Percentiles rank a stretch among this genome's conserved stretches.
These are phyloP conservation scores for Sarcodon sp. DNA, from an alignment of 768 basidiomycete genomes.

Conservation along the genomic window DNA sequence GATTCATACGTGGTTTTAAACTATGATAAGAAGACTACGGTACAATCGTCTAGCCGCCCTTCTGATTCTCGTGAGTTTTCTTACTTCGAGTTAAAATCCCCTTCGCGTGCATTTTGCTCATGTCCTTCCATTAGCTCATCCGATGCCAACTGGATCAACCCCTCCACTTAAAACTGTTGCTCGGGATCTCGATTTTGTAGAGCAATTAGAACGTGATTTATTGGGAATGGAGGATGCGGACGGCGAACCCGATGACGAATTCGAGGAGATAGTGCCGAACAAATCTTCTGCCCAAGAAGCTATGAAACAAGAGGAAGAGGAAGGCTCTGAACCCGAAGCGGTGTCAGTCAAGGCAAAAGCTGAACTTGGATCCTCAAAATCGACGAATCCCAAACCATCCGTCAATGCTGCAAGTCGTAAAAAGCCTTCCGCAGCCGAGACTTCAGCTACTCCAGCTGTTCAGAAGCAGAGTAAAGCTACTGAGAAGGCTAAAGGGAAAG, in stretches of 20 bases:
- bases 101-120: conserved; percentile 6
- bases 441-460: conserved; percentile 1
- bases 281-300: neutral
- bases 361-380: no score
- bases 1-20: conserved; percentile 49
- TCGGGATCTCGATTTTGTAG: neutral
- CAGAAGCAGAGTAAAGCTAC: conserved; percentile 8
- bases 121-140: neutral
- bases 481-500: conserved; percentile 15
- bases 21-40: conserved; percentile 31
- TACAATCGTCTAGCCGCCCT: conserved; percentile 12
- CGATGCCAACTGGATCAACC: conserved; percentile 7
- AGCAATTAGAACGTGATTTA: neutral
- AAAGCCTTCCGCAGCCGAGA: neutral
- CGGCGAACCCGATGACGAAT: conserved; percentile 27
- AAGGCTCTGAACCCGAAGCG: neutral
- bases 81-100: conserved; percentile 6
- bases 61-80: conserved; percentile 15
- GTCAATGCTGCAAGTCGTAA: neutral
- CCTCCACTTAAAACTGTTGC: conserved; percentile 1
- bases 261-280: conserved; percentile 25
- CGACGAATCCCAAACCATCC: no score
- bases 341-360: no score
- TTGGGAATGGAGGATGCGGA: neutral
- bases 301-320: conserved; percentile 1